phyloP scores from a whole-genome alignment of 2,329 filamentous ascomycete genomes.

The Aspergillus chevalieri region DNA sequence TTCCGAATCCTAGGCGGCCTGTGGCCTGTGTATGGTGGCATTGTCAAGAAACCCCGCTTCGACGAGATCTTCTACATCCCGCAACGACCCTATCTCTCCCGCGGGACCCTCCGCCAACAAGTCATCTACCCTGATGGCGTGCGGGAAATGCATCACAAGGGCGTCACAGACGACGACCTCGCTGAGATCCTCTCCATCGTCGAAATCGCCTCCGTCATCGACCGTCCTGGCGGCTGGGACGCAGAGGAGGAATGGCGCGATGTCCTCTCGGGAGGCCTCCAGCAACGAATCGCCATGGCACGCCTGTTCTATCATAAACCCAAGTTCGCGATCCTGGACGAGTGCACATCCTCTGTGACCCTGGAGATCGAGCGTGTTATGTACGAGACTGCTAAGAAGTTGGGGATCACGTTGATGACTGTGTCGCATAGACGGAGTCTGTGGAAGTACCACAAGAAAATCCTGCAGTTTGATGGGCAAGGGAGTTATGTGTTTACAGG shows the following conservation, averaged over 20 bases:
- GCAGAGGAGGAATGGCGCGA: conserved; percentile 96
- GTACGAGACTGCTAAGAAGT: conserved; percentile 90
- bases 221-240: conserved; percentile 78
- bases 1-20: conserved; percentile 94
- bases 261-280: conserved; percentile 81
- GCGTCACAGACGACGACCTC: conserved; percentile 75
- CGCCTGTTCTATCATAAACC: conserved; percentile 89
- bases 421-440: conserved; percentile 84
- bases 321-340: conserved; percentile 90
- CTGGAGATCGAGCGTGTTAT: conserved; percentile 90
- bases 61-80: conserved; percentile 97
- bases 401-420: conserved; percentile 94
- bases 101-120: conserved; percentile 88
- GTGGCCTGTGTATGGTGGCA: conserved; percentile 96
- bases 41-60: conserved; percentile 83
- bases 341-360: conserved; percentile 94
- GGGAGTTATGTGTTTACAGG: conserved; percentile 84
- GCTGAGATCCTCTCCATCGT: conserved; percentile 69
- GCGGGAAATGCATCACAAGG: conserved; percentile 78
- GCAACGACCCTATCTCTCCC: conserved; percentile 86
- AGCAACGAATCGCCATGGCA: conserved; percentile 96
- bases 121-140: conserved; percentile 92
- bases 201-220: conserved; percentile 75
- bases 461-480: conserved; percentile 94
- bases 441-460: conserved; percentile 94